Conservation (phyloP, 2,329 filamentous ascomycete species). For the Dichotomopilus funicola region DNA sequence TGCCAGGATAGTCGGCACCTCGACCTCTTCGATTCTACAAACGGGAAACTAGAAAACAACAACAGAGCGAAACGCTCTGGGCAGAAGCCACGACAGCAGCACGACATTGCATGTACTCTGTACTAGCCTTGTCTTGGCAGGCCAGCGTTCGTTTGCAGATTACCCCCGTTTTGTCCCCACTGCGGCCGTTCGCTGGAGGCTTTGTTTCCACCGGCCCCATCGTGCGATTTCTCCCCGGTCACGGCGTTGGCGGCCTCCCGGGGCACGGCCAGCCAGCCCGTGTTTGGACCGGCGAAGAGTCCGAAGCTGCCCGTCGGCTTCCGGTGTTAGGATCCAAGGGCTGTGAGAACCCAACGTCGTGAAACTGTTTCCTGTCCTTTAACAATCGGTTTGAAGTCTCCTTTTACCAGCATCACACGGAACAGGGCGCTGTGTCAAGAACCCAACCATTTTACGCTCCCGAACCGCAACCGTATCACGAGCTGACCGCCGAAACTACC, state of each 20-base stretch:
- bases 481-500: conserved; percentile 10
- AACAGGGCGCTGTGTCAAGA: neutral
- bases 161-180: no score
- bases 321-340: neutral
- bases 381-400: no score
- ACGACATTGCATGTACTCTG: neutral
- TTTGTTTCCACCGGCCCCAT: conserved; percentile 12
- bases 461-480: neutral
- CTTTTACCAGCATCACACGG: no score
- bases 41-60: neutral
- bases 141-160: neutral
- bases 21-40: neutral
- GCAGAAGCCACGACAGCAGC: neutral
- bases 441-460: neutral
- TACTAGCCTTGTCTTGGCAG: conserved; percentile 7
- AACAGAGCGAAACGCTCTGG: neutral
- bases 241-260: conserved; percentile 21
- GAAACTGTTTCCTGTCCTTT: neutral
- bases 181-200: neutral
- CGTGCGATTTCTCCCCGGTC: conserved; percentile 6
- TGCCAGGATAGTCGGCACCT: neutral
- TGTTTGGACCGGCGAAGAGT: neutral
- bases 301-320: conserved; percentile 3
- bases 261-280: conserved; percentile 6
- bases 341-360: neutral